Conservation (phyloP, 192 early-diverging fungal species). For the Umbelopsis sp. region DNA sequence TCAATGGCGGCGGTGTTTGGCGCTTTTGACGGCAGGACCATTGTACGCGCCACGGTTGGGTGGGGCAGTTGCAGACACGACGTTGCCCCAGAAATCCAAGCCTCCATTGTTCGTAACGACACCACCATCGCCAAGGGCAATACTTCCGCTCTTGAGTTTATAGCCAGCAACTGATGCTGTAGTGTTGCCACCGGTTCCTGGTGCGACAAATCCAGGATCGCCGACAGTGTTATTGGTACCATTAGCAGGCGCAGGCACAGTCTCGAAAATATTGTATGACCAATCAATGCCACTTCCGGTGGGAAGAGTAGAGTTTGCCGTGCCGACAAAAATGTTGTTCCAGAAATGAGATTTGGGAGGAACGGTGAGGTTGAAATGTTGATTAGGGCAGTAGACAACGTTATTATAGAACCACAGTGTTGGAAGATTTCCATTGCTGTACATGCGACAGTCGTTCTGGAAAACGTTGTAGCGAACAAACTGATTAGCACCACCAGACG, state of each 20-base stretch:
- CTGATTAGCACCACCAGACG: background rate
- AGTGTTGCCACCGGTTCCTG: background rate
- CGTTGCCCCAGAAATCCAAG: too few relatives aligned
- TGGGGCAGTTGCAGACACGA: too few relatives aligned
- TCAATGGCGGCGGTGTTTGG: too few relatives aligned
- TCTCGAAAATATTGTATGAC: background rate
- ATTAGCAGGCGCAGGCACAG: background rate
- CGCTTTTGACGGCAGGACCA: too few relatives aligned
- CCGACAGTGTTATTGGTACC: background rate
- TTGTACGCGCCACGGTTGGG: too few relatives aligned
- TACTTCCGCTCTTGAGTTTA: too few relatives aligned
- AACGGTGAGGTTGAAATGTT: slow-evolving; percentile 2
- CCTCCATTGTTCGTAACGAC: too few relatives aligned
- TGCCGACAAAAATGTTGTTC: slow-evolving; percentile 1
- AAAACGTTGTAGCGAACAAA: background rate
- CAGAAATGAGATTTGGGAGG: background rate
- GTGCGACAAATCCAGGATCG: background rate
- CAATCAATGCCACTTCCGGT: background rate
- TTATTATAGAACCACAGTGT: background rate
- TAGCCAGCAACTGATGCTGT: too few relatives aligned
- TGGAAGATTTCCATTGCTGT: background rate
- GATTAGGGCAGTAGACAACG: background rate
- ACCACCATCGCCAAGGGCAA: too few relatives aligned
- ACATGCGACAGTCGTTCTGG: background rate
- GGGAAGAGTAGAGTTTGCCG: background rate